Base-by-base conservation (phyloP, 768 basidiomycete genomes). In the Rhizopogon vulgaris region DNA sequence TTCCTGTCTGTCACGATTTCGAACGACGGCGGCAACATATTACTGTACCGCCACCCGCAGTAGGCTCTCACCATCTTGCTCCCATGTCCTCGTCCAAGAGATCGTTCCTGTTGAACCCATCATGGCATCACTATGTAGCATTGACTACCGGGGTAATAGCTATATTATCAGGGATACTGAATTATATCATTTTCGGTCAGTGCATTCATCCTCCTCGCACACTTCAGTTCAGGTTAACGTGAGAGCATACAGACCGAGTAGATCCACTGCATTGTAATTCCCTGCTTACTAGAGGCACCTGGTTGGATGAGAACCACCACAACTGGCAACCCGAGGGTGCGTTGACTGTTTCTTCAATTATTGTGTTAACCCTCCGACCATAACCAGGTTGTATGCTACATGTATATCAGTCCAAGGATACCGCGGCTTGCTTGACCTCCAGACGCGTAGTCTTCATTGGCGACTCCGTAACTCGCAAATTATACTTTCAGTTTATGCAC, bases 261-360 rank as follows among this genome's bases (percentile, higher is more conserved):
- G 92, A 94, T 66, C 82, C 85, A 12, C 73, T 78, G 49, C 86
- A 82, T 61, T 94, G 93, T 63, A 71, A 78, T 52, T 77, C 88
- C 4, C 67, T 94, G 25, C 65, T 93, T 42, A 84, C 76, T 43
- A 73, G 73, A 38, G 93, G 93, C 27, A 79, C 77, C 58, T 95
- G 92, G 92, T 66, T 92, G 51, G 92, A 92, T 63, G 64, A 69
- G 24, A 68, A 64, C 38, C 76, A 78, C 63, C 73, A 66, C 54
- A 85, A 84, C 60, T 96, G 93, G 93, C 93, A 96, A 64, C 93
- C 93, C 3, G 80, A 90, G 54, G 90, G 92, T 86, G 34, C 52
- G 28, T 48, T 25, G 48, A 36, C n/a, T 46, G 10, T 25, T 28
- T 18, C 38, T 55, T 42, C 45, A 51, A 54, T 58, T 39, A 49